Evolutionary conservation across 1,284 basidiomycete species (phyloP).

Genomic region (Sporisorium reilianum): DNA sequence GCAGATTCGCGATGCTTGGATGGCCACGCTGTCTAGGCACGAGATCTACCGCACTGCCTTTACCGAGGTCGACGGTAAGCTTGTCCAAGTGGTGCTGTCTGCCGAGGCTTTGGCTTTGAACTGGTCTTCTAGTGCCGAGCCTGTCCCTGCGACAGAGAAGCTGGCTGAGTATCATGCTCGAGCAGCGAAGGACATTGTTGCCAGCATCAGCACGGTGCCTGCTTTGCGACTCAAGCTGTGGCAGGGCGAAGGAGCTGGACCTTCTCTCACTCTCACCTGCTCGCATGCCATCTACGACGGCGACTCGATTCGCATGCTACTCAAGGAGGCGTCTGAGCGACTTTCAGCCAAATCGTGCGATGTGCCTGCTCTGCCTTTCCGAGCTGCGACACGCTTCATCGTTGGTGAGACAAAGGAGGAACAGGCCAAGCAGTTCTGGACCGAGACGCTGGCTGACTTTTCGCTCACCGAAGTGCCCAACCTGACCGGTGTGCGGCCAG

Average conservation of each 20-base stretch:
- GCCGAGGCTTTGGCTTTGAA: conserved; percentile 7
- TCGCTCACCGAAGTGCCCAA: conserved; percentile 50
- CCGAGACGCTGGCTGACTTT: conserved; percentile 40
- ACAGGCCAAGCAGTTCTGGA: conserved; percentile 49
- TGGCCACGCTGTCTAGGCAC: conserved; percentile 30
- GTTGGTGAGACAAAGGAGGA: conserved; percentile 20
- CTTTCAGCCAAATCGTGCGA: conserved; percentile 4
- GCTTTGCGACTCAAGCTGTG: conserved; percentile 51
- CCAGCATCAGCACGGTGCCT: conserved; percentile 24
- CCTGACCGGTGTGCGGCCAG: conserved; percentile 51
- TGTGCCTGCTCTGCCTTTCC: conserved; percentile 21
- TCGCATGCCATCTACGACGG: conserved; percentile 67
- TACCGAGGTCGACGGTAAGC: conserved; percentile 25
- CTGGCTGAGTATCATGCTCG: conserved; percentile 20
- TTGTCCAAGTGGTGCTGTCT: conserved; percentile 48
- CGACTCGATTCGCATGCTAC: conserved; percentile 52
- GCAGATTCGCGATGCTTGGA: conserved; percentile 38
- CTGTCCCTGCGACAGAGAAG: conserved; percentile 2
- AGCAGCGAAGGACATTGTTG: conserved; percentile 41
- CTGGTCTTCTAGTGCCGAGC: conserved; percentile 16
- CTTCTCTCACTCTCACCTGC: conserved; percentile 34
- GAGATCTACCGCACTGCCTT: conserved; percentile 62
- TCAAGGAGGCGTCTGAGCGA: conserved; percentile 34
- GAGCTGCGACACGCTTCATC: conserved; percentile 25
- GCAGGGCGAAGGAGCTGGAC: conserved; percentile 14